Base-by-base conservation (phyloP, 1,284 basidiomycete genomes). In the Irpex lacteus region DNA sequence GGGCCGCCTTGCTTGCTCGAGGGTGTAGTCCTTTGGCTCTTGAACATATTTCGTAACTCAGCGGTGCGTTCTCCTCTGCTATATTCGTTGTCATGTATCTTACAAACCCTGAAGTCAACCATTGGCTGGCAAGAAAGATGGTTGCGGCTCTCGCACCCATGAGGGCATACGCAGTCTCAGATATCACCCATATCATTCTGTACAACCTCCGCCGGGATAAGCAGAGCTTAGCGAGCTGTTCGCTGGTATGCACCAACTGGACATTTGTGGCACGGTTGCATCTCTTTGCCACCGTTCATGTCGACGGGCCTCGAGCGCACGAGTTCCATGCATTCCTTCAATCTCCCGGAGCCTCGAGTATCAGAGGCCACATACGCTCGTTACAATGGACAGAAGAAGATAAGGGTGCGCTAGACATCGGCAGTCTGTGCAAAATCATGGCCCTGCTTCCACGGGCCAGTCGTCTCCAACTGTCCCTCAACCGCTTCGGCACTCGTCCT, bases 131-230 rank as follows among this genome's bases (percentile, higher is more conserved):
- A 34, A 36, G 19, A 56, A 6, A 18, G 6, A 9, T 9, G 32
- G 21, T 26, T 5, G 8, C n/a, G 26, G 21, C 9, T 11, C 32
- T 11, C 21, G 11, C 54, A 34, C 21, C 13, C 7, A 15, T 26
- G 19, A 32, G 5, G 34, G n/a, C 54, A 15, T 56, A 56, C 54
- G 32, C 11, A 18, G 54, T 56, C 21, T 13, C 59, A 11, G 66
- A 67, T 40, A 49, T 67, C 32, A 61, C 60, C 32, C 64, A 65
- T 54, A 34, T 54, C 49, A 63, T 67, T 36, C 44, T 67, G 18
- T 64, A 65, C 49, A 60, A 65, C 56, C 59, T 65, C n/a, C 55
- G 65, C 56, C 49, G 60, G 50, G 64, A 67, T 59, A 61, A 60
- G 18, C 9, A 34, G 19, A 40, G 61, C 21, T 61, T 67, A 8